Evolutionary conservation across 345 rosid genomes (phyloP).

Genomic region (Lepidium sativum): DNA sequence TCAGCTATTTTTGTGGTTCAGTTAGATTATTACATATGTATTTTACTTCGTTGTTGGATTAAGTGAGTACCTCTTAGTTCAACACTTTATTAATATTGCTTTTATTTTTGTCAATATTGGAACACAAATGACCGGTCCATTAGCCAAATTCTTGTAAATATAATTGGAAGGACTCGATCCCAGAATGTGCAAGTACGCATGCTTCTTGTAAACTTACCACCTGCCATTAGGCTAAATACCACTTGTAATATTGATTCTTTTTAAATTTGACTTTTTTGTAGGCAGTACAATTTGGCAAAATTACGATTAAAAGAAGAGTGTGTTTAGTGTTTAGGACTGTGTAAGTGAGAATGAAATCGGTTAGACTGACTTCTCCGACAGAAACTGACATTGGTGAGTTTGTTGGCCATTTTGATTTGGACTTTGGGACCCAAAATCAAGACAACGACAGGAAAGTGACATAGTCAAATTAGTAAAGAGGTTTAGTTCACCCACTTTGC

Average conservation of each 20-base stretch:
- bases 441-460: not conserved
- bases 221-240: no score
- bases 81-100: no score
- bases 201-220: no score
- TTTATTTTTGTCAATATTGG: no score
- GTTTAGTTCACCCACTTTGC: slow-evolving; percentile 30
- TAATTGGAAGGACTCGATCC: no score
- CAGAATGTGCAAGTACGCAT: no score
- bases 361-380: slow-evolving; percentile 21
- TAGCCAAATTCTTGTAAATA: no score
- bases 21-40: not conserved
- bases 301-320: not conserved
- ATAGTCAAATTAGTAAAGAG: slow-evolving; percentile 17
- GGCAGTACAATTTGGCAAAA: not conserved
- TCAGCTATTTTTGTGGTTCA: slow-evolving; percentile 20
- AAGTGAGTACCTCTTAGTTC: not conserved
- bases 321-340: not conserved
- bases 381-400: slow-evolving; percentile 25
- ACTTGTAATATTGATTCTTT: no score
- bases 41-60: slow-evolving; percentile 7
- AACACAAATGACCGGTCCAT: no score
- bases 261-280: not conserved
- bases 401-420: slow-evolving; percentile 26
- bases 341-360: slow-evolving; percentile 14
- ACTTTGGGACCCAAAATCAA: slow-evolving; percentile 15